These are phyloP conservation scores for Trichoderma cornu-damae DNA, from an alignment of 2,329 filamentous ascomycete genomes.

Conservation along the genomic window DNA sequence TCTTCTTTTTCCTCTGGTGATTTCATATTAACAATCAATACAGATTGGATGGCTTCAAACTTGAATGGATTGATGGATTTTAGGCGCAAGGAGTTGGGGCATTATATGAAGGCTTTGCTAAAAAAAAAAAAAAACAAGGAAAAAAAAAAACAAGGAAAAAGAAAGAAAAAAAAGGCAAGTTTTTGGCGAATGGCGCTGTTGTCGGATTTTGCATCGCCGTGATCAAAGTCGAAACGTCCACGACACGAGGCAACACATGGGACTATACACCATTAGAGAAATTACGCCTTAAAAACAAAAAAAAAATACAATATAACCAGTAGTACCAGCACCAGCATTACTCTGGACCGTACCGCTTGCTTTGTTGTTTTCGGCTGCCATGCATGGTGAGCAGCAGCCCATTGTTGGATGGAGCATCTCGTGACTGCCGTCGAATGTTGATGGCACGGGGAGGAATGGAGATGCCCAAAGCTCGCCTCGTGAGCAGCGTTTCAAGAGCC, in stretches of 20 bases:
- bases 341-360: neutral
- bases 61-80: neutral
- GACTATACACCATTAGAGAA: neutral
- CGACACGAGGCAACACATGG: neutral
- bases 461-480: neutral
- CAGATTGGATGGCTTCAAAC: slow-evolving; percentile 6
- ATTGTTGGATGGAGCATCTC: neutral
- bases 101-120: neutral
- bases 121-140: neutral
- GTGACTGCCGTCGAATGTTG: slow-evolving; percentile 6
- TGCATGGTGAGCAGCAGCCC: neutral
- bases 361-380: neutral
- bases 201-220: neutral
- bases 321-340: neutral
- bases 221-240: neutral
- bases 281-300: neutral
- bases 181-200: neutral
- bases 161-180: neutral
- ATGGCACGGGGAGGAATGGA: neutral
- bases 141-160: neutral
- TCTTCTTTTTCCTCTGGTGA: neutral
- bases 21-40: neutral
- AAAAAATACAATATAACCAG: neutral
- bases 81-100: neutral
- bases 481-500: neutral